Percentiles rank a stretch among this genome's conserved stretches.
These are phyloP conservation scores for Neobulgaria alba DNA, from an alignment of 2,329 filamentous ascomycete species.

Conservation along the genomic window DNA sequence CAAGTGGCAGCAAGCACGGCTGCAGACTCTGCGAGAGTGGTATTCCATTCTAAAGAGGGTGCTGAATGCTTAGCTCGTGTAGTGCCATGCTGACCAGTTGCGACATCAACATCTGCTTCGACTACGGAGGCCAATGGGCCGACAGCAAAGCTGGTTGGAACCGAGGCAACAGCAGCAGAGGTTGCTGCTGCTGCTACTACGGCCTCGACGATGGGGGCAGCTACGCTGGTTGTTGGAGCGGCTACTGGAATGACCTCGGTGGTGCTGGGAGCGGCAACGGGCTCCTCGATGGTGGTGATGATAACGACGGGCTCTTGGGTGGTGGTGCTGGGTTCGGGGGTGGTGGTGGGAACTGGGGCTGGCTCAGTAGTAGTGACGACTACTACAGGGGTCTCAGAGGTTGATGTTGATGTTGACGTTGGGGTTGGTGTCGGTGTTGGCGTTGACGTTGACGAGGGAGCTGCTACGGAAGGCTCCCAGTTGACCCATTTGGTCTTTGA, in stretches of 20 bases:
- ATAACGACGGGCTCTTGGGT: background rate
- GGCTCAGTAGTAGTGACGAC: background rate
- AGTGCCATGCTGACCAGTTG: conserved; percentile 3
- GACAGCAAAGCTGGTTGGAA: background rate
- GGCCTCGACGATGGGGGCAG: background rate
- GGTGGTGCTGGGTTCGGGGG: background rate
- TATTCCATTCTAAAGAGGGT: conserved; percentile 55
- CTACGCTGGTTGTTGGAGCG: background rate
- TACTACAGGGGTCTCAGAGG: background rate
- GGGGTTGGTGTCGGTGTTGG: background rate
- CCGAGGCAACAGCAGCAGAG: background rate
- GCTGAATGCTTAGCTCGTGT: conserved; percentile 65
- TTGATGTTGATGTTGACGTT: background rate
- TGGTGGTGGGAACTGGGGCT: background rate
- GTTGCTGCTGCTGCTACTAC: background rate
- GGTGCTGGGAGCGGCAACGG: background rate
- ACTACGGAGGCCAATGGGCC: background rate
- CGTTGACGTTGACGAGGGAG: background rate
- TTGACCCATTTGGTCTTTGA: background rate
- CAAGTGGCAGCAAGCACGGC: conserved; percentile 55
- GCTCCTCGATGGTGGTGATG: background rate
- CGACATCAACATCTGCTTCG: background rate
- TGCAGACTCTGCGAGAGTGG: conserved; percentile 55
- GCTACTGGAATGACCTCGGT: background rate
- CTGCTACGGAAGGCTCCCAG: too few relatives aligned